A percentile compares a stretch with the other conserved stretches of the same genome.
Conservation (phyloP, 768 basidiomycete genomes). For the Gloeostereum incarnatum region DNA sequence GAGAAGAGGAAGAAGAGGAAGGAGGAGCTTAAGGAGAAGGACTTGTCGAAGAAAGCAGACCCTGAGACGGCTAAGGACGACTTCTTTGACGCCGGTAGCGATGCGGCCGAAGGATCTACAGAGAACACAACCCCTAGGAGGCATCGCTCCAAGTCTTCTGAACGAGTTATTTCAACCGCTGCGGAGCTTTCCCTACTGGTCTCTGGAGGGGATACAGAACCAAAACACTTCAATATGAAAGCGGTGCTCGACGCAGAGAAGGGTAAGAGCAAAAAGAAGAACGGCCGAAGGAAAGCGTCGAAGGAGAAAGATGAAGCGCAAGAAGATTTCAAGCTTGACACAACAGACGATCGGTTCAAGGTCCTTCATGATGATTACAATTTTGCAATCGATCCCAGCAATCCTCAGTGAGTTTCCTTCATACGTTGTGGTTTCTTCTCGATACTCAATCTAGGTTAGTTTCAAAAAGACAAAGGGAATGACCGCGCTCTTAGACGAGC, state of each 20-base stretch:
- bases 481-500: conserved; percentile 75
- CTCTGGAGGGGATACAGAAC: conserved; percentile 44
- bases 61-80: conserved; percentile 44
- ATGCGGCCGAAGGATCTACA: conserved; percentile 21
- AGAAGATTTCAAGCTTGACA: conserved; percentile 74
- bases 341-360: conserved; percentile 83
- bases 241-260: conserved; percentile 86
- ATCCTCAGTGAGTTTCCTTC: conserved; percentile 70
- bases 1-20: conserved; percentile 83
- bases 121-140: conserved; percentile 12
- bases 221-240: conserved; percentile 85
- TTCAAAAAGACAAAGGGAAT: conserved; percentile 93
- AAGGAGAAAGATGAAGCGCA: conserved; percentile 60
- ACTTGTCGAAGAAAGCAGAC: conserved; percentile 13
- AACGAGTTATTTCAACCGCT: conserved; percentile 37
- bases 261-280: conserved; percentile 35
- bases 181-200: conserved; percentile 62
- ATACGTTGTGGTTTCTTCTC: neutral
- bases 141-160: conserved; percentile 9
- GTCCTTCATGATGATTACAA: conserved; percentile 82
- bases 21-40: conserved; percentile 43
- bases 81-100: conserved; percentile 62
- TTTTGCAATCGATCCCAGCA: conserved; percentile 93
- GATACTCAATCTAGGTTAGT: conserved; percentile 30
- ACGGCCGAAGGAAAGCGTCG: conserved; percentile 27